A percentile compares a stretch with the other conserved stretches of the same genome.
phyloP scores from a whole-genome alignment of 2,329 filamentous ascomycete species.

The Alternaria arborescens region DNA sequence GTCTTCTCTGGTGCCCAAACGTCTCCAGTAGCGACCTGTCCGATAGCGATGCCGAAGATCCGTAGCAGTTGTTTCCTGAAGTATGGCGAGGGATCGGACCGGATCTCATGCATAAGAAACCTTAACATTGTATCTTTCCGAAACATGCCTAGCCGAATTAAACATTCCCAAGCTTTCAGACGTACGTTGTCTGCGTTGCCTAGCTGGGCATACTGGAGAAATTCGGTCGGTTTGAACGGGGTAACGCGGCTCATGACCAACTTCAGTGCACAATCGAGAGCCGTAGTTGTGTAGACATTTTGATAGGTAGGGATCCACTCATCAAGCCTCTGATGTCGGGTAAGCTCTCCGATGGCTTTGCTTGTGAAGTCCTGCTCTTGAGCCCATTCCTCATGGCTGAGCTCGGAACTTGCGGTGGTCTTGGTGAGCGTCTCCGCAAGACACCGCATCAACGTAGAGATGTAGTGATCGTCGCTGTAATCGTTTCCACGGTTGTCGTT shows the following conservation, averaged over 20 bases:
- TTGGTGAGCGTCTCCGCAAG: slow-evolving; percentile 63
- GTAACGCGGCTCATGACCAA: slow-evolving; percentile 64
- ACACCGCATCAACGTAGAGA: slow-evolving; percentile 77
- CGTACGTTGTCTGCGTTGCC: slow-evolving; percentile 69
- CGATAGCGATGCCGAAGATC: slow-evolving; percentile 64
- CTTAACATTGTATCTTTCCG: slow-evolving; percentile 62
- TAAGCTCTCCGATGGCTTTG: slow-evolving; percentile 68
- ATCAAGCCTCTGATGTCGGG: slow-evolving; percentile 70
- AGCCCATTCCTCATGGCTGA: slow-evolving; percentile 55
- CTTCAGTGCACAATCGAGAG: slow-evolving; percentile 66
- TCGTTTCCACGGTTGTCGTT: slow-evolving; percentile 94
- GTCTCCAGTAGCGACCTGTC: slow-evolving; percentile 67
- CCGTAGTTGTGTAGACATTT: slow-evolving; percentile 69
- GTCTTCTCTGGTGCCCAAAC: slow-evolving; percentile 43
- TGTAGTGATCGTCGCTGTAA: slow-evolving; percentile 89
- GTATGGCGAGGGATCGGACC: slow-evolving; percentile 65
- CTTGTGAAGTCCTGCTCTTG: slow-evolving; percentile 64
- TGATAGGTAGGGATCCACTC: slow-evolving; percentile 73
- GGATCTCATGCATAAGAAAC: slow-evolving; percentile 66
- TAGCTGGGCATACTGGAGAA: slow-evolving; percentile 67
- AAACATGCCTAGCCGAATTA: slow-evolving; percentile 63
- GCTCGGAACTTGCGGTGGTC: slow-evolving; percentile 50
- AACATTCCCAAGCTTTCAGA: slow-evolving; percentile 65
- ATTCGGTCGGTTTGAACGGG: slow-evolving; percentile 63
- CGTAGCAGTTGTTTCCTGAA: slow-evolving; percentile 63